Base-by-base conservation (phyloP, 139 green algal genomes). In the Coelastrella sp. region DNA sequence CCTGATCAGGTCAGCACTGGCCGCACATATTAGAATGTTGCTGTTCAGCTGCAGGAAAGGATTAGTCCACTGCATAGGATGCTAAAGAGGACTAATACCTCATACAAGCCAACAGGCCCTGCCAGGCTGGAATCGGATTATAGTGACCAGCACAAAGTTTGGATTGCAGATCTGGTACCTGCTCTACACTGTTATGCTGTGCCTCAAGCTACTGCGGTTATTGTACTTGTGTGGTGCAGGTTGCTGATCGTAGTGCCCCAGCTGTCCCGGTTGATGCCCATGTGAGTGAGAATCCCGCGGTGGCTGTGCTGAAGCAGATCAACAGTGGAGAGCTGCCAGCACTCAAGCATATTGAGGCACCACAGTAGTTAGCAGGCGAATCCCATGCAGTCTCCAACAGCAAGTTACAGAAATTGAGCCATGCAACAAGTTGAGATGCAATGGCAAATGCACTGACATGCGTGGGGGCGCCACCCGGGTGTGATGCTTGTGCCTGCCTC, bases 341-440 rank as follows among this genome's bases (percentile, higher is more conserved):
- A 65, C 85, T 90, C 57, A 80, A 49, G 73, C 85, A 90, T 35
- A 73, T 90, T 56, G 85, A 90, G n/a, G 73, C 84, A 61, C 84
- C 84, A 76, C 68, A 76, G 68, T 76, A 25, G 63, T 49, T 49
- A 49, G 35, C 35, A 49, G 35, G 35, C 35, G 3, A 49, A 49
- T 1, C 35, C 35, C 35, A 49, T 49, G 35, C 35, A 49, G 35
- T 49, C 35, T 49, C 35, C 35, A 49, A 1, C 35, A 49, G 35
- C 35, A 49, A 49, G 35, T 49, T 3, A 49, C 35, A n/a, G n/a
- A n/a, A n/a, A n/a, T n/a, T n/a, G n/a, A n/a, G n/a, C n/a, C n/a
- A n/a, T n/a, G n/a, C n/a, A n/a, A n/a, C n/a, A n/a, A n/a, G n/a
- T n/a, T n/a, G n/a, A n/a, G n/a, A n/a, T n/a, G n/a, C n/a, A n/a